Base-by-base conservation (phyloP, 169 alveolate species). In the Besnoitia besnoiti region DNA sequence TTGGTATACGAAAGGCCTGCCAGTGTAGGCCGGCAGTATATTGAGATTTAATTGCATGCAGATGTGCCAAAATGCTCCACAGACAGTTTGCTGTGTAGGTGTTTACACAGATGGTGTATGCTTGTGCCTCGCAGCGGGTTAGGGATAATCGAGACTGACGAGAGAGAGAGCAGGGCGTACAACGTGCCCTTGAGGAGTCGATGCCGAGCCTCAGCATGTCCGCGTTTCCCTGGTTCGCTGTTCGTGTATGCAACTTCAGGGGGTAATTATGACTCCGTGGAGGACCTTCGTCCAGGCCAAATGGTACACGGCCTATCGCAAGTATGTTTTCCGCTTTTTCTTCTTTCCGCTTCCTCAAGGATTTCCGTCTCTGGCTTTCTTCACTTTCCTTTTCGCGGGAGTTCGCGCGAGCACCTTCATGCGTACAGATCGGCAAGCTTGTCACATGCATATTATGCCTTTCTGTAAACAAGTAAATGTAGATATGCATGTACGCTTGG, bases 241-340 rank as follows among this genome's bases (percentile, higher is more conserved):
- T 21, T 3, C 44, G n/a, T n/a, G 16, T 67, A 0, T 67, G 82
- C 82, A 1, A 27, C 10, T 37, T n/a, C 40, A 85, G 90, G 90
- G 90, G 33, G 90, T 85, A 24, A 85, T 85, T 59, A n/a, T 85
- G 51, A 85, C 90, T 35, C 55, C 90, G 3, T 85, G 90, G 90
- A 8, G 33, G 44, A 16, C 80, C 16, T 51, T 85, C 24, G 80
- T 55, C 33, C 10, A 55, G 37, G 40, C 61, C 40, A 35, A 49
- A 19, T 85, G 90, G 90, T 85, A 35, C 40, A 49, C 76, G 4
- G 76, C 67, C 35, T 85, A 85, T 61, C 90, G 67, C 19, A 49
- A 50, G 90, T 85, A 55, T 16, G 90, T n/a, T 73, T 73, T 7
- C 67, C 24, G 14, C 24, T 51, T 24, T 7, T 37, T 73, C 79